These are phyloP conservation scores for Hyphochytrium catenoides DNA, from an alignment of 352 stramenopile genomes.

Conservation along the genomic window DNA sequence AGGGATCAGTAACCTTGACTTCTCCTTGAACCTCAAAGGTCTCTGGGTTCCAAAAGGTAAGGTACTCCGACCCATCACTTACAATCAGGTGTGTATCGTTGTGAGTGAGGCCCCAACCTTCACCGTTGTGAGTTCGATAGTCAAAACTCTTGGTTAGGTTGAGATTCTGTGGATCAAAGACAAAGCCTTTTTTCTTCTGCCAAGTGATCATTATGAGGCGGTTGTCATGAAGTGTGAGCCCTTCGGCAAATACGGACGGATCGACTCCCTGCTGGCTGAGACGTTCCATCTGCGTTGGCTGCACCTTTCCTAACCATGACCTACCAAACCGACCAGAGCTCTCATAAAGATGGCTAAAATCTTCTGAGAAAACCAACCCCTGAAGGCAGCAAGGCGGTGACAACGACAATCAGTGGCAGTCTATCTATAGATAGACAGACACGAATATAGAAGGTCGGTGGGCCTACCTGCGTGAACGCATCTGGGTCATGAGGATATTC, in stretches of 20 bases:
- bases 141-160: conserved; percentile 20
- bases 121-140: conserved; percentile 38
- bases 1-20: conserved; percentile 20
- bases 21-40: conserved; percentile 24
- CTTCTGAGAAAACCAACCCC: no score
- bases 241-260: conserved; percentile 58
- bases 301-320: no score
- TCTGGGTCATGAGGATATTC: no score
- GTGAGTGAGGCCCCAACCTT: conserved; percentile 66
- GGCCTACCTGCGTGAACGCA: no score
- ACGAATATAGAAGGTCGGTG: no score
- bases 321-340: no score
- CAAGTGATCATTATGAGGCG: conserved; percentile 57
- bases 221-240: conserved; percentile 34
- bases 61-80: conserved; percentile 41
- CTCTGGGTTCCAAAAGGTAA: conserved; percentile 48
- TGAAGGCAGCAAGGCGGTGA: no score
- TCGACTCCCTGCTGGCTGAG: no score
- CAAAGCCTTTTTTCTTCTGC: conserved; percentile 28
- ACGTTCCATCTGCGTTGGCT: no score
- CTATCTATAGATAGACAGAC: no score
- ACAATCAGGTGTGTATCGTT: conserved; percentile 50
- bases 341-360: no score
- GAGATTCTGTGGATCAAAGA: conserved; percentile 29
- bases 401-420: no score